Evolutionary conservation across 768 basidiomycete genomes (phyloP).

Genomic region (Boletus rubroflammeus): DNA sequence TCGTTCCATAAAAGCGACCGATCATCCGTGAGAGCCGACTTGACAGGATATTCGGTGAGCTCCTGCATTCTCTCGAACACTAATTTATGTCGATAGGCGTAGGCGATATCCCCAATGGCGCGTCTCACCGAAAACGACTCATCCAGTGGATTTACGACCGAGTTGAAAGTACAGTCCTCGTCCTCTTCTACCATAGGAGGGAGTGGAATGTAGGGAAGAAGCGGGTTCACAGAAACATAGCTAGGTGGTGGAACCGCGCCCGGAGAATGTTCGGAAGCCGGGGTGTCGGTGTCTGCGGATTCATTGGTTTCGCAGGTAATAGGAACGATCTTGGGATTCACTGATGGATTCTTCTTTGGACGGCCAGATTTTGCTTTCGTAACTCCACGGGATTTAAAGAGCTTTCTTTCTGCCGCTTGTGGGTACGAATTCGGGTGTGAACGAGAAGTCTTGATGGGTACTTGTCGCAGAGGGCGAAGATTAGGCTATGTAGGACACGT

Average conservation of each 20-base stretch:
- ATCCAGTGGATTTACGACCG: conserved; percentile 21
- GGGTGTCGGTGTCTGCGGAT: background rate
- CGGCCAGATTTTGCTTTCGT: conserved; percentile 31
- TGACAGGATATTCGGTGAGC: conserved; percentile 14
- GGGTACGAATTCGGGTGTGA: conserved; percentile 17
- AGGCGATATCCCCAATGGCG: conserved; percentile 28
- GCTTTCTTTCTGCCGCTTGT: conserved; percentile 12
- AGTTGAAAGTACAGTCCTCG: conserved; percentile 11
- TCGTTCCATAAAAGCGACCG: conserved; percentile 11
- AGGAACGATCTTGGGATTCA: conserved; percentile 6
- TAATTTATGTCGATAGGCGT: conserved; percentile 24
- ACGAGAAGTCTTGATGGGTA: conserved; percentile 15
- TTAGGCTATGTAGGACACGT: conserved; percentile 23
- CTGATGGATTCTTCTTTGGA: conserved; percentile 21
- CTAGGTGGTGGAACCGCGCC: conserved; percentile 1
- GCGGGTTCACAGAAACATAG: conserved; percentile 29
- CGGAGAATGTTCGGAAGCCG: conserved; percentile 11
- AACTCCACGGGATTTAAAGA: conserved; percentile 26
- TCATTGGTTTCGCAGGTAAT: conserved; percentile 8
- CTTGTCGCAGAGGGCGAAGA: conserved; percentile 31
- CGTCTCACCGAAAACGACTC: conserved; percentile 27
- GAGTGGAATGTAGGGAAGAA: conserved; percentile 10
- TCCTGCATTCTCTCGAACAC: conserved; percentile 30
- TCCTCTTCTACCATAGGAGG: conserved; percentile 4
- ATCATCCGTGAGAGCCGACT: conserved; percentile 8